Evolutionary conservation across 1,284 basidiomycete species (phyloP), one percentile per base, ranked within the genome.

Genomic region (Malassezia yamatoensis): DNA sequence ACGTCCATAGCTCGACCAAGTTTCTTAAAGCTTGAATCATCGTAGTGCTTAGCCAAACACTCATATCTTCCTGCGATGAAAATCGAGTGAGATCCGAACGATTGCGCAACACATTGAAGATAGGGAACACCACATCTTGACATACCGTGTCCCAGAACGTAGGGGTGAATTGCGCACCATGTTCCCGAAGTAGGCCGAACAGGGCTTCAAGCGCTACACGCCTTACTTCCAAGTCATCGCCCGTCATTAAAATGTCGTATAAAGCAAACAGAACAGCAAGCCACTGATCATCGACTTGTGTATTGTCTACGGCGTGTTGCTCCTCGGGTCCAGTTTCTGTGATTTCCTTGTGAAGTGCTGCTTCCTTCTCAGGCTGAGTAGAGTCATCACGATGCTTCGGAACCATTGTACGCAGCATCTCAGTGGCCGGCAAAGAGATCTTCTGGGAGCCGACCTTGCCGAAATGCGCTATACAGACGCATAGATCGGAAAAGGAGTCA

Each of bases 171-270:
- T 84, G 81, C 4, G 81, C 77, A 0, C 94, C 94, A 71, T 96
- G 86, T 29, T 82, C 85, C 78, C 96, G 96, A 67, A 99, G 81
- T 0, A 91, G 93, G 24, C 84, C 85, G 76, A 98, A 99, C 37
- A 98, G 79, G 20, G 91, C 94, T 76, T 98, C 91, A 29, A 99
- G 80, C 0, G 96, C 91, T 11, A 74, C 71, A 16, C 72, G 83
- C 61, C 96, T 83, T 55, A 99, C 91, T 81, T 99, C 94, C 38
- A 99, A 79, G 73, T 99, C 94, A 76, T 98, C 96, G 13, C 90
- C 94, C 59, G 96, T 98, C 94, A 99, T 99, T 75, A 98, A 93
- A 59, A 99, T 91, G 76, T 98, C 94, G 78, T 94, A 96, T 78
- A 96, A 96, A 20, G 87, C 86, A 73, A 98, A 94, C 16, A 98